Evolutionary conservation across 2,329 filamentous ascomycete genomes (phyloP).

Genomic region (Orbilia oligospora): DNA sequence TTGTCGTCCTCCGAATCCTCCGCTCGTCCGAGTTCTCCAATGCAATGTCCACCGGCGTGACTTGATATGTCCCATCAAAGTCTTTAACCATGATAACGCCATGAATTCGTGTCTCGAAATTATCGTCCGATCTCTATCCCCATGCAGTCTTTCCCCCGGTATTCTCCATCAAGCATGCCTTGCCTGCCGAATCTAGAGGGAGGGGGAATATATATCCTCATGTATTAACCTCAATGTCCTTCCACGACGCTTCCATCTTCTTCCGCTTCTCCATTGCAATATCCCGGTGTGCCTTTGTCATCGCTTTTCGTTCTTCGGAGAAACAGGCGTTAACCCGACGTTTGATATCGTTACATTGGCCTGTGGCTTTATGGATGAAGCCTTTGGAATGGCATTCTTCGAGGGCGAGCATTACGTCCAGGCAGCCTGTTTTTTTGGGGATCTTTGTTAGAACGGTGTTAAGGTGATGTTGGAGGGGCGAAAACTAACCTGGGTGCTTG

Average conservation of each 20-base stretch:
- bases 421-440: conserved; percentile 82
- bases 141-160: neutral
- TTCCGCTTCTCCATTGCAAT: conserved; percentile 78
- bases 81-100: neutral
- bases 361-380: conserved; percentile 91
- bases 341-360: conserved; percentile 91
- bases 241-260: conserved; percentile 82
- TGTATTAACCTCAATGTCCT: conserved; percentile 69
- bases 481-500: conserved; percentile 81
- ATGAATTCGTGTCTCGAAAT: neutral
- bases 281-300: conserved; percentile 82
- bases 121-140: neutral
- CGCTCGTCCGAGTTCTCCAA: conserved; percentile 9
- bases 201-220: neutral
- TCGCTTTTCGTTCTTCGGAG: conserved; percentile 82
- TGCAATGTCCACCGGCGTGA: neutral
- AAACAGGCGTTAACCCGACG: conserved; percentile 87
- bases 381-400: conserved; percentile 95
- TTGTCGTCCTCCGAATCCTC: conserved; percentile 11
- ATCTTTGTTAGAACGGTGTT: conserved; percentile 20
- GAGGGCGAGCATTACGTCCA: conserved; percentile 91
- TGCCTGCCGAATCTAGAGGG: neutral
- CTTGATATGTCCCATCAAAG: neutral
- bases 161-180: neutral
- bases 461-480: conserved; percentile 18